Evolutionary conservation across 2,329 filamentous ascomycete species (phyloP).

Genomic region (Epichloe gansuensis): DNA sequence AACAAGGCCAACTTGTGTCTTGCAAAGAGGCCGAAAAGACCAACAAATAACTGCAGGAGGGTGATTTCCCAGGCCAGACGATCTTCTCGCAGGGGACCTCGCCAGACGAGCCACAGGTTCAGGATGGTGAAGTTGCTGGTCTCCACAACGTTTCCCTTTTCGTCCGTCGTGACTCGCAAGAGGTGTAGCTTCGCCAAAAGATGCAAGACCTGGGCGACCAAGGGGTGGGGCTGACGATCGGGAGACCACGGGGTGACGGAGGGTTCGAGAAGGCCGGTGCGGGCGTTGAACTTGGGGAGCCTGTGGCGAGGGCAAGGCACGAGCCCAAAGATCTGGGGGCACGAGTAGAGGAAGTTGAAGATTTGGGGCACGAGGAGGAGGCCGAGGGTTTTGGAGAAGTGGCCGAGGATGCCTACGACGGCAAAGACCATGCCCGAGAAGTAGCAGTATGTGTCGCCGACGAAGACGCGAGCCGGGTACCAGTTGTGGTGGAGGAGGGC

Average conservation of each 20-base stretch:
- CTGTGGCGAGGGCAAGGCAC: constrained; percentile 89
- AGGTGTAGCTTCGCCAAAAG: constrained; percentile 56
- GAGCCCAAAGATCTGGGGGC: constrained; percentile 78
- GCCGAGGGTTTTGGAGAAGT: constrained; percentile 94
- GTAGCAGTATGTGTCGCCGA: constrained; percentile 98
- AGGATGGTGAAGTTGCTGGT: constrained; percentile 86
- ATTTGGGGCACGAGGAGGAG: constrained; percentile 86
- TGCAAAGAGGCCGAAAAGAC: constrained; percentile 71
- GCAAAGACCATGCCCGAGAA: constrained; percentile 99
- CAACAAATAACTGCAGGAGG: constrained; percentile 61
- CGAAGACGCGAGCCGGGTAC: constrained; percentile 90
- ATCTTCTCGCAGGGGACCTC: constrained; percentile 82
- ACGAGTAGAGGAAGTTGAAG: constrained; percentile 92
- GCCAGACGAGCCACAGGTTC: constrained; percentile 94
- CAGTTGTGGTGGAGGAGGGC: constrained; percentile 86
- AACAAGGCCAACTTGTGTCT: constrained; percentile 75
- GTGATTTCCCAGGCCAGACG: constrained; percentile 68
- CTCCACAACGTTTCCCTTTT: constrained; percentile 58
- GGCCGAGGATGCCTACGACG: constrained; percentile 88
- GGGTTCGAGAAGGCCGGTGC: constrained; percentile 74
- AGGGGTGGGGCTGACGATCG: constrained; percentile 52
- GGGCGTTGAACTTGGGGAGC: constrained; percentile 75
- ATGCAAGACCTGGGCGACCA: constrained; percentile 51
- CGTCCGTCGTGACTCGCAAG: constrained; percentile 53
- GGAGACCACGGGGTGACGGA: constrained; percentile 65